Percentiles rank a stretch among this genome's conserved stretches.
phyloP scores from a whole-genome alignment of 1,139 yeast genomes.

The Zygoascus sp. region DNA sequence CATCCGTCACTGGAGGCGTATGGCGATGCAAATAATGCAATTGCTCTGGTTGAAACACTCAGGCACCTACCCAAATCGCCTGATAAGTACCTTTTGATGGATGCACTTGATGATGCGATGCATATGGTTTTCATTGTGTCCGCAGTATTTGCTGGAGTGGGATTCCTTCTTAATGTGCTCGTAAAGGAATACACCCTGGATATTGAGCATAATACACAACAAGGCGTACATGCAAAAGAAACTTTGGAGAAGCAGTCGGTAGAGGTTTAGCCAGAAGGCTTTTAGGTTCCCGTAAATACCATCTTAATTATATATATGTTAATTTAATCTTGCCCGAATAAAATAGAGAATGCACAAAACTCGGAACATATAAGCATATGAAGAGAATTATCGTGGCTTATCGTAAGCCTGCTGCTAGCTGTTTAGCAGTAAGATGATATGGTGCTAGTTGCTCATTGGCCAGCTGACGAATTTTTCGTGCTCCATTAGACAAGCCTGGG shows the following conservation, averaged over 20 bases:
- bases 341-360: too few relatives aligned
- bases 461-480: background rate
- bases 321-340: background rate
- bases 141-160: constrained; percentile 24
- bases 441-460: constrained; percentile 2
- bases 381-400: too few relatives aligned
- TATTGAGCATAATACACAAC: constrained; percentile 21
- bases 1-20: constrained; percentile 17
- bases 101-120: constrained; percentile 22
- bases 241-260: background rate
- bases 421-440: background rate
- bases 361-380: too few relatives aligned
- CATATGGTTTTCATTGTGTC: constrained; percentile 22
- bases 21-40: constrained; percentile 18
- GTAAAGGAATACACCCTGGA: constrained; percentile 28
- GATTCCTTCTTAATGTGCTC: constrained; percentile 21
- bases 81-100: constrained; percentile 16
- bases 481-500: background rate
- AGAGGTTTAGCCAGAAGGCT: background rate
- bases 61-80: constrained; percentile 19
- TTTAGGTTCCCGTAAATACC: background rate
- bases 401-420: too few relatives aligned
- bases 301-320: background rate
- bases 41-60: constrained; percentile 24
- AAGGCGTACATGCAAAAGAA: constrained; percentile 18